phyloP scores from a whole-genome alignment of 2,329 filamentous ascomycete species.

The Ophiocordyceps unilateralis region DNA sequence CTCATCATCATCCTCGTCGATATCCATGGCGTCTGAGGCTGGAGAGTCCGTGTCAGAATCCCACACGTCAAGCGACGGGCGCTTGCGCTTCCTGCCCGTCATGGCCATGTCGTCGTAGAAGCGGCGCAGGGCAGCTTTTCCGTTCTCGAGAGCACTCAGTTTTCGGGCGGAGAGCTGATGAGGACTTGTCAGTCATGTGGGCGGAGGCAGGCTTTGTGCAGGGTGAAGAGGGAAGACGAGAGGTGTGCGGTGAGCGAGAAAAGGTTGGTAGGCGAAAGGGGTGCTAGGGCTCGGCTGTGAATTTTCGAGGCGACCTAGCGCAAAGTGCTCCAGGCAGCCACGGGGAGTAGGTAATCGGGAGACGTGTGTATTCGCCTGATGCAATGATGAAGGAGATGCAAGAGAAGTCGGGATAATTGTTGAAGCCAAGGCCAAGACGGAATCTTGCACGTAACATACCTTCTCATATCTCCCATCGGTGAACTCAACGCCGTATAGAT shows the following conservation, averaged over 20 bases:
- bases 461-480: slow-evolving; percentile 25
- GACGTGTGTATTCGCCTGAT: too few relatives aligned
- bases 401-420: not conserved
- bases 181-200: slow-evolving; percentile 4
- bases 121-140: slow-evolving; percentile 11
- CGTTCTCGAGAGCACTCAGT: slow-evolving; percentile 15
- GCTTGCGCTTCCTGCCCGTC: slow-evolving; percentile 14
- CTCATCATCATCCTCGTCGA: slow-evolving; percentile 10
- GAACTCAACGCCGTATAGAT: slow-evolving; percentile 23
- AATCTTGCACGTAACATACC: slow-evolving; percentile 19
- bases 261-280: not conserved
- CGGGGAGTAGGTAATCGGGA: too few relatives aligned
- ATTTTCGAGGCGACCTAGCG: too few relatives aligned
- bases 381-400: not conserved
- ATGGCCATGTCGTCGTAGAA: slow-evolving; percentile 6
- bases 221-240: not conserved
- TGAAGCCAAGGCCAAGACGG: too few relatives aligned
- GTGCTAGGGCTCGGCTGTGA: not conserved
- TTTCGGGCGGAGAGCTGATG: slow-evolving; percentile 14
- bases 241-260: not conserved
- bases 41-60: slow-evolving; percentile 9
- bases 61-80: slow-evolving; percentile 11
- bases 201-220: not conserved
- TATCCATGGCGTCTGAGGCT: slow-evolving; percentile 10
- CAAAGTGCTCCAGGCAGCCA: too few relatives aligned